Evolutionary conservation across 306 rosid species (phyloP).

Genomic region (Carpinus fangiana): DNA sequence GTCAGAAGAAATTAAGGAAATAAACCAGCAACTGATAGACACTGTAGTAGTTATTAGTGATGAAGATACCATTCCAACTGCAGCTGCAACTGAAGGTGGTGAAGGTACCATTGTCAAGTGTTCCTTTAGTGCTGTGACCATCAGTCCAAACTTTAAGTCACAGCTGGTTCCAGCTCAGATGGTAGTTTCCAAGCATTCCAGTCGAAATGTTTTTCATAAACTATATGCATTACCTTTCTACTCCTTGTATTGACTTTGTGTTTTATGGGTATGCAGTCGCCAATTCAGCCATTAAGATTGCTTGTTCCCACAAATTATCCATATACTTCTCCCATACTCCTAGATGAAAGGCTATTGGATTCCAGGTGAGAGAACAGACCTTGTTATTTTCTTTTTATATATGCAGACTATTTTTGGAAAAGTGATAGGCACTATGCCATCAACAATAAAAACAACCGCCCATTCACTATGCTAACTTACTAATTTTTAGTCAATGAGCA

Average conservation of each 20-base stretch:
- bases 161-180: constrained; percentile 18
- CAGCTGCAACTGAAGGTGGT: constrained; percentile 15
- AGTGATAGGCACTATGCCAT: neutral
- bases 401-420: neutral
- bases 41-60: constrained; percentile 33
- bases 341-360: constrained; percentile 28
- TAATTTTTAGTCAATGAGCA: neutral
- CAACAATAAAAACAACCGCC: neutral
- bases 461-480: neutral
- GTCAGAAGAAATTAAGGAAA: constrained; percentile 38
- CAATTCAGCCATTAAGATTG: constrained; percentile 35
- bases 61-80: constrained; percentile 21
- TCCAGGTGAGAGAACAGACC: constrained; percentile 28
- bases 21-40: constrained; percentile 38
- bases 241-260: constrained; percentile 7
- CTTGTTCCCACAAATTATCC: constrained; percentile 48
- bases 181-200: constrained; percentile 24
- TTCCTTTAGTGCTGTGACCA: constrained; percentile 26
- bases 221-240: neutral
- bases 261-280: constrained; percentile 32
- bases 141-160: constrained; percentile 7
- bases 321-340: constrained; percentile 23
- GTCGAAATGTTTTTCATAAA: neutral
- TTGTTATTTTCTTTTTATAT: constrained; percentile 5
- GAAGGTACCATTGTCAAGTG: constrained; percentile 34